Base-by-base conservation (phyloP, 306 rosid species). In the Pueraria montana region DNA sequence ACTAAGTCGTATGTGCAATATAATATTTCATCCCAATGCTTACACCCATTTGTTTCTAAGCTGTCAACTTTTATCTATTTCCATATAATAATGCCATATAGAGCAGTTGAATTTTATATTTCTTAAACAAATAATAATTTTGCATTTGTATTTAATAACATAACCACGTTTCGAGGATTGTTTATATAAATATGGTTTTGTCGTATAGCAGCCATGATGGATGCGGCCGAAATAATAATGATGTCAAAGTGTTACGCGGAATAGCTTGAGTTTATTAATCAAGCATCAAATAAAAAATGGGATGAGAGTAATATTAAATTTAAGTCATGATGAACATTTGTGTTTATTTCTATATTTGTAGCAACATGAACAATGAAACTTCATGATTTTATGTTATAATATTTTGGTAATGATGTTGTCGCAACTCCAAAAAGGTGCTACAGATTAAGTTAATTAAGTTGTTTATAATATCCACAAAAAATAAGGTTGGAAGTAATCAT, bases 1-100 rank as follows among this genome's bases (percentile, higher is more conserved):
- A 80, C 72, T 11, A 0, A 61, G 88, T 87, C 87, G 50, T 79
- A 20, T 43, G 55, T 23, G 49, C 76, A 68, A 82, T 80, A 62
- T 79, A 59, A 86, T 78, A 85, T 50, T 81, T 61, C 49, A 66
- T 76, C 49, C 55, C 53, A 18, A 72, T 76, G 72, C 42, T 74
- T 32, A 46, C 82, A 83, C 74, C 62, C 82, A 48, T 70, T 76
- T 83, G 82, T 52, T 83, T 82, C 64, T 80, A 84, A 78, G 88
- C 82, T 83, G 87, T 84, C 90, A 83, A 48, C 87, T 86, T 49
- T 27, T 53, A 74, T 50, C 74, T 65, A 72, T 30, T 58, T 69
- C 49, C 21, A 48, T 82, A 55, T 45, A 79, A 81, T 23, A 77
- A 82, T 64, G 46, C 38, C 53, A 26, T 79, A 13, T 43, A 58